Conservation (phyloP, 306 rosid genomes). For the Mimosa bimucronata region DNA sequence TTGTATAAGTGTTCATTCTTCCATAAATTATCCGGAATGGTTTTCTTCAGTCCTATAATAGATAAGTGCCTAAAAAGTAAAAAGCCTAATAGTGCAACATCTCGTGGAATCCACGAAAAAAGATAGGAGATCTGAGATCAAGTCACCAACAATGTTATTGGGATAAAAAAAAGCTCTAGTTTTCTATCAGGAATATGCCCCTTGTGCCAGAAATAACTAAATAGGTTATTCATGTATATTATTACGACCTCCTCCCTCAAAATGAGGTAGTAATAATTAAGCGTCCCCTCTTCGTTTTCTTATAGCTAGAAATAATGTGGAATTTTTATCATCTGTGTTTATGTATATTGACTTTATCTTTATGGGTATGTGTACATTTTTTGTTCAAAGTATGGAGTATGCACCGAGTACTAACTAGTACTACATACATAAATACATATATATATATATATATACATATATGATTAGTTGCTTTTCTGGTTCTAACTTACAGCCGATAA, state of each 20-base stretch:
- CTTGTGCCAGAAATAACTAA: slow-evolving; percentile 39
- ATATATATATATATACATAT: too few relatives aligned
- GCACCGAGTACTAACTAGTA: too few relatives aligned
- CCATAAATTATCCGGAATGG: slow-evolving; percentile 63
- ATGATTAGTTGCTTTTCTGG: neutral
- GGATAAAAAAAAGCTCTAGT: slow-evolving; percentile 65
- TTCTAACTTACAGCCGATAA: neutral
- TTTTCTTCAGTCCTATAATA: slow-evolving; percentile 49
- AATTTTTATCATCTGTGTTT: neutral
- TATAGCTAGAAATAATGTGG: too few relatives aligned
- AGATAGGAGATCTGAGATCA: slow-evolving; percentile 38
- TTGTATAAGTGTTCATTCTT: too few relatives aligned
- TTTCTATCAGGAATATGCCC: slow-evolving; percentile 43
- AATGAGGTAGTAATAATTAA: too few relatives aligned
- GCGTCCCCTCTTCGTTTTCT: neutral
- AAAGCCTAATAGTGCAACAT: slow-evolving; percentile 47
- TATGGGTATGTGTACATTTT: too few relatives aligned
- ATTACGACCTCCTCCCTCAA: slow-evolving; percentile 6
- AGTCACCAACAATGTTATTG: slow-evolving; percentile 43
- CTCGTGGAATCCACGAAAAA: slow-evolving; percentile 57
- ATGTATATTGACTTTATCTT: too few relatives aligned
- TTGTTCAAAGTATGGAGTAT: too few relatives aligned
- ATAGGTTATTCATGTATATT: slow-evolving; percentile 79
- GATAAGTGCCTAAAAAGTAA: slow-evolving; percentile 42
- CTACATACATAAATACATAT: too few relatives aligned